Evolutionary conservation across 768 basidiomycete species (phyloP).

Genomic region (Macrolepiota fuliginosa): DNA sequence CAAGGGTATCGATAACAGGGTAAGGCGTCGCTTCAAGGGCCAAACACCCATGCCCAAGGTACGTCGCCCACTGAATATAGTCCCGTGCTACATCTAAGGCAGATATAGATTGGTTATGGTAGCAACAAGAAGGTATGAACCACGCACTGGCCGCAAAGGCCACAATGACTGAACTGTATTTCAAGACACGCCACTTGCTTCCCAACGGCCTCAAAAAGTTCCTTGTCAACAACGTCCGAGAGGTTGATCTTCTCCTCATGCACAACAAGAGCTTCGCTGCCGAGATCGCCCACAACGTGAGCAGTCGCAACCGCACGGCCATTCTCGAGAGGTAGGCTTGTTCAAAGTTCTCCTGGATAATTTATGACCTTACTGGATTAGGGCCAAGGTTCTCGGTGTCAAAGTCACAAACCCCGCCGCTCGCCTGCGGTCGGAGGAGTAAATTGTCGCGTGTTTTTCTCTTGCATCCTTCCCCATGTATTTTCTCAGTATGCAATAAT

Average conservation of each 20-base stretch:
- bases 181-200: constrained; percentile 87
- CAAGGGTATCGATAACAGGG: constrained; percentile 99
- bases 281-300: constrained; percentile 95
- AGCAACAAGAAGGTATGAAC: constrained; percentile 75
- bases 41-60: constrained; percentile 97
- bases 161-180: constrained; percentile 5
- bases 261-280: constrained; percentile 97
- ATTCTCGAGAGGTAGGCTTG: constrained; percentile 79
- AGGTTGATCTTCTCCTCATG: constrained; percentile 95
- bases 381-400: constrained; percentile 82
- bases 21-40: constrained; percentile 93
- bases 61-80: constrained; percentile 20
- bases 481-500: constrained; percentile 49
- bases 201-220: constrained; percentile 97
- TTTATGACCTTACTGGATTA: constrained; percentile 26
- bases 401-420: constrained; percentile 94
- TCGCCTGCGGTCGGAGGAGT: constrained; percentile 94
- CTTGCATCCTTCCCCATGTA: constrained; percentile 45
- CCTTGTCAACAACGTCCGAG: constrained; percentile 89
- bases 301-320: constrained; percentile 88
- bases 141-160: constrained; percentile 17
- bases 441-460: constrained; percentile 38
- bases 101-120: constrained; percentile 74
- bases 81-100: neutral
- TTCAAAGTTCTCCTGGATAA: neutral